Conservation (phyloP, 2,329 filamentous ascomycete genomes). For the Cucurbitaria berberidis region DNA sequence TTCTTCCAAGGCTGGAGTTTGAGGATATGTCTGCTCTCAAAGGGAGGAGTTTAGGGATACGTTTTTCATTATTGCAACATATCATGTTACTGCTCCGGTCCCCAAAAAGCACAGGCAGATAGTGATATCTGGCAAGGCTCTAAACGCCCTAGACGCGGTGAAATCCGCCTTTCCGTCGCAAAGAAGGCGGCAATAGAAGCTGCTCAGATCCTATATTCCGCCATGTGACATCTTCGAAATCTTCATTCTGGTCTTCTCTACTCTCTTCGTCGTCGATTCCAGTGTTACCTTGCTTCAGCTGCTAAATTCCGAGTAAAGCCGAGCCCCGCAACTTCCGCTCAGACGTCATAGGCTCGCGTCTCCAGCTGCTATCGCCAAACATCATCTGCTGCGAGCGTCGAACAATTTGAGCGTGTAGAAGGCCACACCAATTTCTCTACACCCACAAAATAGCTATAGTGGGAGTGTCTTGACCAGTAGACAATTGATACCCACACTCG, state of each 20-base stretch:
- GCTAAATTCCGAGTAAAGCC: neutral
- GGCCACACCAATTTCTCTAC: neutral
- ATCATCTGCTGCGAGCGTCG: slow-evolving; percentile 8
- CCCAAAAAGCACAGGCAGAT: too few relatives aligned
- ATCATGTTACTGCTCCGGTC: neutral
- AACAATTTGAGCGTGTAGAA: slow-evolving; percentile 12
- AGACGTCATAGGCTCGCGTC: slow-evolving; percentile 9
- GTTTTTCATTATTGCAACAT: neutral
- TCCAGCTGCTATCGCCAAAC: slow-evolving; percentile 1
- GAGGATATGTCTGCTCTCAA: too few relatives aligned
- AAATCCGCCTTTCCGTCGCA: neutral
- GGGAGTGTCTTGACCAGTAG: neutral
- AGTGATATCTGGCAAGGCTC: neutral
- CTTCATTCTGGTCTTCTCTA: neutral
- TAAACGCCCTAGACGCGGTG: slow-evolving; percentile 2
- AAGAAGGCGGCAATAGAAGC: neutral
- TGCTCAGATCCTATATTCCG: neutral
- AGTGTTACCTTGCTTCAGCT: neutral
- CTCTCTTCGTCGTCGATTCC: neutral
- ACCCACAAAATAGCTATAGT: slow-evolving; percentile 4
- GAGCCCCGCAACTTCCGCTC: slow-evolving; percentile 12
- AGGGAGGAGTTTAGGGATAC: too few relatives aligned
- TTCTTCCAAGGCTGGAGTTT: neutral
- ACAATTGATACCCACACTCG: neutral
- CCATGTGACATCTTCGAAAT: neutral